Percentiles rank a stretch among this genome's conserved stretches.
These are phyloP conservation scores for Acanthamoeba healyi DNA, from an alignment of 208 protist genomes.

Conservation along the genomic window DNA sequence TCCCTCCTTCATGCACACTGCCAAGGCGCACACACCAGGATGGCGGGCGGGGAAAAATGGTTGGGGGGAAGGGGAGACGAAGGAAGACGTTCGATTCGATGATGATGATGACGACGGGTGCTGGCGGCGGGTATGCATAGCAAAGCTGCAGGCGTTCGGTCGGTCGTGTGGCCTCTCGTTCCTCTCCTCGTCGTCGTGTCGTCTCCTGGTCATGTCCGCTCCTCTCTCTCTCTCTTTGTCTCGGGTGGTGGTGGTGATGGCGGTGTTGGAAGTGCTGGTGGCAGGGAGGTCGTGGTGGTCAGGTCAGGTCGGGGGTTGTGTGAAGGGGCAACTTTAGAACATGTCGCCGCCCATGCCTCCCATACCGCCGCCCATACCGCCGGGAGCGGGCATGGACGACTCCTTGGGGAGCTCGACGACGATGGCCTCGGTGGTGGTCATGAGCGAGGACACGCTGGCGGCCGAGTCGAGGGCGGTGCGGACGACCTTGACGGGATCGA, in stretches of 20 bases:
- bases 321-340: slow-evolving; percentile 5
- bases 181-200: too few species aligned
- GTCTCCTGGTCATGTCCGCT: too few species aligned
- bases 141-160: not conserved
- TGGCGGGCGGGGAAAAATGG: not conserved
- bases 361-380: slow-evolving; percentile 53
- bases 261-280: too few species aligned
- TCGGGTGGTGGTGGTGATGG: too few species aligned
- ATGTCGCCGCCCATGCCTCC: slow-evolving; percentile 74
- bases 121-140: slow-evolving; percentile 1
- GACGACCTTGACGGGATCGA: slow-evolving; percentile 99
- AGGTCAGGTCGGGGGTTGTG: not conserved
- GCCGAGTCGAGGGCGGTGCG: slow-evolving; percentile 97
- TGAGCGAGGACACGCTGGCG: slow-evolving; percentile 97
- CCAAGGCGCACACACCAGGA: too few species aligned
- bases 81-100: not conserved
- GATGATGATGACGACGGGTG: not conserved
- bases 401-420: slow-evolving; percentile 91
- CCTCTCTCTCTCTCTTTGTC: not conserved
- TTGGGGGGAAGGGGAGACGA: not conserved
- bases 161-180: not conserved
- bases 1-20: too few species aligned
- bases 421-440: slow-evolving; percentile 98
- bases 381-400: slow-evolving; percentile 53
- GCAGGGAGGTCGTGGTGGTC: too few species aligned